Evolutionary conservation across 2,329 filamentous ascomycete genomes (phyloP), one percentile per base, ranked within the genome.

Genomic region (Neonectria coccinea): DNA sequence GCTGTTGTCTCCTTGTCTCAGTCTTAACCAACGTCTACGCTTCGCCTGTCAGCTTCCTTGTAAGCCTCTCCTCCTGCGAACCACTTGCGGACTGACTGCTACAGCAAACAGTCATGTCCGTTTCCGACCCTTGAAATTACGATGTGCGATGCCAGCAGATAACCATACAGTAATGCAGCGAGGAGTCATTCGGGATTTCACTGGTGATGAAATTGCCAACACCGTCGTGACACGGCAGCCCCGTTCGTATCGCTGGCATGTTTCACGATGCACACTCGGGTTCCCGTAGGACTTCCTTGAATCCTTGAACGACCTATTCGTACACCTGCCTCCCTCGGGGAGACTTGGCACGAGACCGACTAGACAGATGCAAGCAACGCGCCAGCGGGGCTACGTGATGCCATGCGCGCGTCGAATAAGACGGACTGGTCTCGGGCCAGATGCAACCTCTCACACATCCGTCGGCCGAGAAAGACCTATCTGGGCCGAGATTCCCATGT

Each of bases 171-270:
- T n/a, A 63, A 71, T 65, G 71, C 68, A 71, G 57, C 64, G 59
- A 64, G 64, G 71, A 73, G 71, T 73, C 71, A 73, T 72, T 71
- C 68, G 64, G 65, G 42, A 69, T 66, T 69, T 59, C 45, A 64
- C 65, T 72, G 71, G 65, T 56, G 51, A 59, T 64, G 57, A 18
- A 62, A 69, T 72, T 72, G 70, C 71, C 71, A 73, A 60, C 71
- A 71, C 62, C 56, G 42, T 65, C 47, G 67, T 65, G 56, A 56
- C 65, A 73, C 68, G 27, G 53, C 67, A 69, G 68, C 60, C 61
- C 67, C 70, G 63, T 25, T 73, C 55, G 65, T 66, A 62, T 72
- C 57, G 69, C 65, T 67, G 72, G 59, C 68, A 72, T 65, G 69
- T 73, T 71, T 61, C 70, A 73, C 71, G 27, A 25, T 51, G 47